These are phyloP conservation scores for Physcia stellaris DNA, from an alignment of 495 filamentous ascomycete genomes.

Conservation along the genomic window DNA sequence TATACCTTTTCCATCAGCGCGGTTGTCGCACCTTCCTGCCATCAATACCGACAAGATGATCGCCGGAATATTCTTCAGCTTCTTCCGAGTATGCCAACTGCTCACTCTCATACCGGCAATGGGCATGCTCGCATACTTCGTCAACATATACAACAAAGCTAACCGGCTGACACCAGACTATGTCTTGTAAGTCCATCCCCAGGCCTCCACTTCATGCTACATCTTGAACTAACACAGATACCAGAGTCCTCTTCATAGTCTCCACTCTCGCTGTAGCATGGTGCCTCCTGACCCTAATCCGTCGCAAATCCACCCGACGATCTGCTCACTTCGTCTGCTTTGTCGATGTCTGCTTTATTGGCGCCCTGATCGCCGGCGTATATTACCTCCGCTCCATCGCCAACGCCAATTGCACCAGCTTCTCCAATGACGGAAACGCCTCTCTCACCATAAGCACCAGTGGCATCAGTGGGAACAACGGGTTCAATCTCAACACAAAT, in stretches of 20 bases:
- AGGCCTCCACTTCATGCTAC: neutral
- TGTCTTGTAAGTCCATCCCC: slow-evolving; percentile 38
- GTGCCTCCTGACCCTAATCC: slow-evolving; percentile 68
- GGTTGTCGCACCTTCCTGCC: too few relatives aligned
- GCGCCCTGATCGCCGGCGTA: slow-evolving; percentile 74
- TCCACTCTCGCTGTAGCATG: slow-evolving; percentile 67
- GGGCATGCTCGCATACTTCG: slow-evolving; percentile 81
- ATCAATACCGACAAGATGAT: slow-evolving; percentile 40
- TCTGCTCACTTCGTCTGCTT: slow-evolving; percentile 66
- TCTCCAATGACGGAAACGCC: slow-evolving; percentile 26
- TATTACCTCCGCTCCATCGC: slow-evolving; percentile 62
- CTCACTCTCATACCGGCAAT: slow-evolving; percentile 75
- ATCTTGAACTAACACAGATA: neutral
- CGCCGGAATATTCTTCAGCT: slow-evolving; percentile 68
- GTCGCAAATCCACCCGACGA: slow-evolving; percentile 54
- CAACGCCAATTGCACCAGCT: slow-evolving; percentile 47
- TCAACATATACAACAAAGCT: slow-evolving; percentile 52
- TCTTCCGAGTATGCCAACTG: slow-evolving; percentile 72
- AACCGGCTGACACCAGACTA: slow-evolving; percentile 65
- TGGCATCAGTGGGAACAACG: slow-evolving; percentile 32
- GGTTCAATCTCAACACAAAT: slow-evolving; percentile 35
- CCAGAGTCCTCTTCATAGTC: slow-evolving; percentile 69
- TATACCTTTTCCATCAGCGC: too few relatives aligned
- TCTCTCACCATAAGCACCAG: slow-evolving; percentile 48
- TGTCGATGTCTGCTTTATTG: slow-evolving; percentile 71